Percentiles rank a stretch among this genome's conserved stretches.
Evolutionary conservation across 2,329 filamentous ascomycete genomes (phyloP).

Genomic region (Botrytis deweyae): DNA sequence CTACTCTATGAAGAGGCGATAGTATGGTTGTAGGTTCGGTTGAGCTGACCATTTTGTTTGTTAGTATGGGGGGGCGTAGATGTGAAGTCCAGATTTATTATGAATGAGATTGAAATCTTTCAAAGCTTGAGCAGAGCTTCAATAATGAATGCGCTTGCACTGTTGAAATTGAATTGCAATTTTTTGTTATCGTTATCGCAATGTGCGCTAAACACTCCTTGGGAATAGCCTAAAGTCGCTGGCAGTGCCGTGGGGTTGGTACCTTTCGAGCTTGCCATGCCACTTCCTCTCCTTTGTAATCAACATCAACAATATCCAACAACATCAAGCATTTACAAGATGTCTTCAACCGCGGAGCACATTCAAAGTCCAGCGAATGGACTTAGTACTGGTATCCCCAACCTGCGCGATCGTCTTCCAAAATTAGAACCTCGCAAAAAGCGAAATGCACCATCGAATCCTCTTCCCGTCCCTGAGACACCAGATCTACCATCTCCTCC

Average conservation of each 20-base stretch:
- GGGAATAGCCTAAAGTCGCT: constrained; percentile 4
- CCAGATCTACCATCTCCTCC: constrained; percentile 70
- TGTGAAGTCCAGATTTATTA: neutral
- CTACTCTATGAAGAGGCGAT: constrained; percentile 65
- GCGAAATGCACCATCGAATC: constrained; percentile 51
- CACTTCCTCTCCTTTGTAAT: neutral
- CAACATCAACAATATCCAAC: constrained; percentile 15
- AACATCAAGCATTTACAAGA: constrained; percentile 25
- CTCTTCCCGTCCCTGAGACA: constrained; percentile 69
- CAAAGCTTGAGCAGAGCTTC: neutral
- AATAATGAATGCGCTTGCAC: neutral
- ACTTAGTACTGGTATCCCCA: constrained; percentile 42
- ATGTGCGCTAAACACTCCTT: constrained; percentile 17
- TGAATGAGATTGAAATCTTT: constrained; percentile 4
- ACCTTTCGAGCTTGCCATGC: neutral
- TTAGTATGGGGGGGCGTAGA: no score
- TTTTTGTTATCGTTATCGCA: constrained; percentile 22
- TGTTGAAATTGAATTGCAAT: neutral
- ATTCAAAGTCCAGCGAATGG: constrained; percentile 10
- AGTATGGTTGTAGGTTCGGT: constrained; percentile 48
- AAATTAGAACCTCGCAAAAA: constrained; percentile 66
- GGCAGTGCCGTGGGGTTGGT: constrained; percentile 7
- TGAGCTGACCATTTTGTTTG: constrained; percentile 41
- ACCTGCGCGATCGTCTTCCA: constrained; percentile 59
- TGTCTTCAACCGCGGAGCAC: constrained; percentile 34